A percentile compares a stretch with the other conserved stretches of the same genome.
These are phyloP conservation scores for Colletotrichum sojae DNA, from an alignment of 2,329 filamentous ascomycete species.

Conservation along the genomic window DNA sequence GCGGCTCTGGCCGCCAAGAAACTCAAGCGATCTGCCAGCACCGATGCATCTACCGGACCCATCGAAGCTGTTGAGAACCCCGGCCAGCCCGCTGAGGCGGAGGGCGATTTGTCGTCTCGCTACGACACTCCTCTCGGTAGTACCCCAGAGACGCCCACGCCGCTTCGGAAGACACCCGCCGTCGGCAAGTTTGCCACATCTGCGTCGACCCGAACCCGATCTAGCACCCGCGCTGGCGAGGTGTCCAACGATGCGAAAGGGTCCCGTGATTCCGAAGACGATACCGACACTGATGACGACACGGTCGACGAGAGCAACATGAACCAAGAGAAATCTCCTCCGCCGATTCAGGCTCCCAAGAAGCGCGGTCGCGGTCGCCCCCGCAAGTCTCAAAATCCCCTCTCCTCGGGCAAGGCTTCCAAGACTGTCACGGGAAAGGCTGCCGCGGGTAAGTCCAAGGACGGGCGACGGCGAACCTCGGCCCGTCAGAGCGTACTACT, in stretches of 20 bases:
- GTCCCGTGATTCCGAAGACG: too few species aligned
- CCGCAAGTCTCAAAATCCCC: not conserved
- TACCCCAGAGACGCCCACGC: conserved; percentile 1
- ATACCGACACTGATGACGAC: not conserved
- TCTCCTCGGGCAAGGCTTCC: not conserved
- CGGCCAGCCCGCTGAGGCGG: not conserved
- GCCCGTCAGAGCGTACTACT: not conserved
- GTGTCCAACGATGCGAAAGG: too few species aligned
- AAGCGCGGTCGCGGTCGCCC: conserved; percentile 18
- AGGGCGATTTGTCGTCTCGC: not conserved
- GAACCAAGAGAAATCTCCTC: not conserved
- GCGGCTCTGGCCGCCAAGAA: not conserved
- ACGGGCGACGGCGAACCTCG: not conserved
- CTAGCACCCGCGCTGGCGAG: not conserved
- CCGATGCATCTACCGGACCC: not conserved
- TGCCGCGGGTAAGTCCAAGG: not conserved
- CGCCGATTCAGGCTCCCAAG: conserved; percentile 9
- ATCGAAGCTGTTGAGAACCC: not conserved
- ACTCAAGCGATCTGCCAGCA: not conserved
- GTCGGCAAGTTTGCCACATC: not conserved
- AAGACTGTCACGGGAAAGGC: not conserved
- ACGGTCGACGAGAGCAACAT: not conserved
- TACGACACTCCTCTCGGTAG: not conserved
- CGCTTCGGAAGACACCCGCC: not conserved
- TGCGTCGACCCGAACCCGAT: not conserved